A percentile compares a stretch with the other conserved stretches of the same genome.
These are phyloP conservation scores for Cadophora malorum DNA, from an alignment of 2,329 filamentous ascomycete genomes.

Conservation along the genomic window DNA sequence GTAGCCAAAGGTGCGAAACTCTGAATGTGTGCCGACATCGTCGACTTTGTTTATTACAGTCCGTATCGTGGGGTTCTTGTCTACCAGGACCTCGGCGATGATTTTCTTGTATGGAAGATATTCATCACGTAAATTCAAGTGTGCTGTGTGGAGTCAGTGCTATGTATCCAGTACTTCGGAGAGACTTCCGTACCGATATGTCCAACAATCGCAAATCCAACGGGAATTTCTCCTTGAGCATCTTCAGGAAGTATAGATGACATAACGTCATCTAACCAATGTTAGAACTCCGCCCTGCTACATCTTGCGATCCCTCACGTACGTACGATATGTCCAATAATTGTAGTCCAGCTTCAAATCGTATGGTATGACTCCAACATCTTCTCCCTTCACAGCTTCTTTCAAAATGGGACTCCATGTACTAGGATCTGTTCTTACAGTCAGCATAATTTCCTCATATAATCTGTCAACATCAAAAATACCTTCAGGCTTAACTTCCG, in stretches of 20 bases:
- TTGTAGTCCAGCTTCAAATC: conserved; percentile 80
- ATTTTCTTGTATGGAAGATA: conserved; percentile 87
- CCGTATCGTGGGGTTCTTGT: conserved; percentile 82
- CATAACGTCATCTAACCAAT: conserved; percentile 69
- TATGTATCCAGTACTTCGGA: conserved; percentile 23
- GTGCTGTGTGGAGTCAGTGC: conserved; percentile 58
- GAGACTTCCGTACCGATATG: conserved; percentile 69
- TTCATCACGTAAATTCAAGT: conserved; percentile 85
- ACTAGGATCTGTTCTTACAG: conserved; percentile 59
- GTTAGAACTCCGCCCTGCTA: conserved; percentile 4
- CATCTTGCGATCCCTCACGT: background rate
- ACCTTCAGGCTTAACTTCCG: conserved; percentile 60
- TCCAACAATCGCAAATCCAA: conserved; percentile 86
- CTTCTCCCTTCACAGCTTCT: conserved; percentile 70
- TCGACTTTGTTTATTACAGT: conserved; percentile 98
- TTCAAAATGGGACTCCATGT: conserved; percentile 78
- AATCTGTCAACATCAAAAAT: background rate
- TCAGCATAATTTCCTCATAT: conserved; percentile 8
- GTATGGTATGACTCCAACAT: conserved; percentile 77
- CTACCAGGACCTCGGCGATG: conserved; percentile 83
- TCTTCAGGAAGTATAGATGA: conserved; percentile 80
- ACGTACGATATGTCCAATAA: conserved; percentile 81
- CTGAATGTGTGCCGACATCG: conserved; percentile 82
- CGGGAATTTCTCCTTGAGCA: conserved; percentile 79
- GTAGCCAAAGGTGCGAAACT: conserved; percentile 91